Base-by-base conservation (phyloP, 768 basidiomycete genomes). In the Lyophyllum semitale region DNA sequence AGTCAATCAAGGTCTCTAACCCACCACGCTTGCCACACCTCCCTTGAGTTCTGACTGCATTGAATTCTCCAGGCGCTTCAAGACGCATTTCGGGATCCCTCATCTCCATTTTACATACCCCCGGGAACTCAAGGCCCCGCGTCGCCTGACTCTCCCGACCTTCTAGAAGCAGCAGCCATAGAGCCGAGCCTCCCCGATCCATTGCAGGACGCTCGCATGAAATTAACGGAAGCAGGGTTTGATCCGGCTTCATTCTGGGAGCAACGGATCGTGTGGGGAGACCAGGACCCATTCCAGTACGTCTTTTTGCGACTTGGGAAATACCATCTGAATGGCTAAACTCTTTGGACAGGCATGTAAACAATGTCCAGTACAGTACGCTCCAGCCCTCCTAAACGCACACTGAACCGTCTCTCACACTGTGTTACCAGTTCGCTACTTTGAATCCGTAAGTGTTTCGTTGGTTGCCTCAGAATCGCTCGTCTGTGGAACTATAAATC, bases 201-300 rank as follows among this genome's bases (percentile, higher is more conserved):
- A 53, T 54, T 74, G 8, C 69, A 71, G 30, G 73, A 78, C 44
- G 87, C 81, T 1, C 71, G 71, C 29, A 59, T 63, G 25, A 74
- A 73, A 54, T 65, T 89, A 22, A 60, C 67, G 11, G 58, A 25
- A 64, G 75, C 59, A 17, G 86, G 87, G 0, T 84, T 83, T 57
- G 85, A 90, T 64, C 76, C 82, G 2, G 59, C 67, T 25, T 88
- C 86, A n/a, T 84, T 91, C 52, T 90, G 85, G 85, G 87, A 90
- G 63, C 89, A 91, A 64, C 73, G 71, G 13, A 80, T 92, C n/a
- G 84, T 78, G 0, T 91, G 89, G 89, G 90, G 90, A 48, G 86
- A 91, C 59, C 84, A 87, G 27, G 90, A 92, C 61, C 73, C 89
- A 0, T 89, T 91, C 64, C 85, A 85, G 90, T 89, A 66, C 40